Evolutionary conservation across 805 yeast genomes (phyloP), one percentile per base, ranked within the genome.

Genomic region (Cyberlindnera maclurae): DNA sequence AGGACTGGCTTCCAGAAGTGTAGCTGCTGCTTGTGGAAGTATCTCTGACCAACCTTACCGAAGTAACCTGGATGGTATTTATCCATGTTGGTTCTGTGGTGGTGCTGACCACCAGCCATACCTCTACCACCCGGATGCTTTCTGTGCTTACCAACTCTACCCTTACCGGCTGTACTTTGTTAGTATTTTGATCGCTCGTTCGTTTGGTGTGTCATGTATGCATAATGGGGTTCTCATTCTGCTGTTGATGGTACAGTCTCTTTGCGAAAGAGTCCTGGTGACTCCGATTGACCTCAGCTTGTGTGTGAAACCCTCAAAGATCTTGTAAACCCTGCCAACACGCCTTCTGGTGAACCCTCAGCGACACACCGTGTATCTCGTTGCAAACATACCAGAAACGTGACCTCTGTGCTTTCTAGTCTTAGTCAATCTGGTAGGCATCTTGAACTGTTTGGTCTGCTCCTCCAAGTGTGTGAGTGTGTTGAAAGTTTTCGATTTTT

Each of bases 111-210:
- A 90, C 99, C 99, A 70, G 99, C 99, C 89, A 76, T 90, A 93
- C 99, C 99, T 77, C 97, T 89, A 78, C 98, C 98, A 93, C 98
- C 98, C 58, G 98, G 97, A 65, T 85, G 93, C 95, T 93, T 93
- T 88, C 98, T 89, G 94, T 93, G 98, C 84, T 93, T 93, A 76
- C 99, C 99, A 74, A 93, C 76, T 82, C 99, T 94, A 85, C 98
- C 98, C 73, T 90, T 82, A 86, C 98, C 98, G 94, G 97, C 97
- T 84, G 63, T 59, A 33, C 15, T 18, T 42, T 32, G 33, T 11
- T 16, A 33, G 34, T 30, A 20, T 24, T 16, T 24, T 33, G 11
- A 24, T 24, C 12, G 11, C 12, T 24, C 29, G 6, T 27, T 27
- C 12, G 11, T n/a, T 27, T 10, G 5, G 11, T 27, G 29, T 27